These are phyloP conservation scores for Nemania diffusa DNA, from an alignment of 2,329 filamentous ascomycete species.

Conservation along the genomic window DNA sequence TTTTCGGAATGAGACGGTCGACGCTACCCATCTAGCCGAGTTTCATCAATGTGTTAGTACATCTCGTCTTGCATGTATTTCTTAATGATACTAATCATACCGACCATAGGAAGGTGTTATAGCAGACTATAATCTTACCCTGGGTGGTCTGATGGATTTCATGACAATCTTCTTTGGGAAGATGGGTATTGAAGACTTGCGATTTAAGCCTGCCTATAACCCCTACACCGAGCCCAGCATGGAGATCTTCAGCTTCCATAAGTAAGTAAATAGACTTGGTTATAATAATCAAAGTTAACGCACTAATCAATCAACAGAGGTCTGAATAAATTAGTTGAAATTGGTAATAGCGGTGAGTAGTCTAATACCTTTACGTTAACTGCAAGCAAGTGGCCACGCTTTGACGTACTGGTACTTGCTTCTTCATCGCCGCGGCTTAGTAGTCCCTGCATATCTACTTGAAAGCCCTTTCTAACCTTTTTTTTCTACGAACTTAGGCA, in stretches of 20 bases:
- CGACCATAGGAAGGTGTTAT: constrained; percentile 81
- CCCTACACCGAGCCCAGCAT: constrained; percentile 94
- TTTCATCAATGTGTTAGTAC: constrained; percentile 86
- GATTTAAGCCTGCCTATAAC: constrained; percentile 94
- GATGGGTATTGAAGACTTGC: constrained; percentile 84
- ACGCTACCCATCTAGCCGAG: constrained; percentile 82
- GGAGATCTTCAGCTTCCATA: constrained; percentile 79
- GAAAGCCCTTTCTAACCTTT: too few relatives aligned
- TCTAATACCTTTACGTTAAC: background rate
- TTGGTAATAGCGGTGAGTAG: constrained; percentile 81
- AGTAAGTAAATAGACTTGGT: background rate
- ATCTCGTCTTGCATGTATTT: background rate
- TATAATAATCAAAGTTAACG: background rate
- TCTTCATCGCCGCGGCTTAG: too few relatives aligned
- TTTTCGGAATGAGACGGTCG: constrained; percentile 95
- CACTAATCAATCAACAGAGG: constrained; percentile 54
- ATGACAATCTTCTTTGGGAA: constrained; percentile 96
- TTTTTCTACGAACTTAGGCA: constrained; percentile 57
- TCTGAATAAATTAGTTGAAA: constrained; percentile 91
- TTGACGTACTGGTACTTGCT: background rate
- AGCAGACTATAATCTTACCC: constrained; percentile 91
- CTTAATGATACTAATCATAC: background rate
- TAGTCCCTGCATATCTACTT: too few relatives aligned
- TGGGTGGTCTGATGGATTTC: constrained; percentile 89
- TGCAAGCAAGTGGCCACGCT: background rate